Evolutionary conservation across 257 asterid species (phyloP).

Genomic region (Nicotiana noctiflora): DNA sequence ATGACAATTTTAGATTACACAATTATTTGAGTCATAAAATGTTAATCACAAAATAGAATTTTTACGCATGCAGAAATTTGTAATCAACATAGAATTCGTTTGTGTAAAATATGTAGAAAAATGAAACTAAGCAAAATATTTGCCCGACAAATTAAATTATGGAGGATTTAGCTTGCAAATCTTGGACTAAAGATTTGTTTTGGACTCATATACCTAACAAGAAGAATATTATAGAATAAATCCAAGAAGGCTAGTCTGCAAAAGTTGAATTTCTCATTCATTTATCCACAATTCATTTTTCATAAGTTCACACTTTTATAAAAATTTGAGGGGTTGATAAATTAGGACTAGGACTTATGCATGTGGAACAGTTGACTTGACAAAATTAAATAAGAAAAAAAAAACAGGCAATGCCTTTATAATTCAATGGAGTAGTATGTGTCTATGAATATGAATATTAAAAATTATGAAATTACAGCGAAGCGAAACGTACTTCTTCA

Average conservation of each 20-base stretch:
- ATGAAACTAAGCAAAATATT: background rate
- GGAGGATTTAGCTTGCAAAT: background rate
- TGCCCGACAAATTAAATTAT: background rate
- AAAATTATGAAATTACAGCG: too few relatives aligned
- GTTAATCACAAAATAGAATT: background rate
- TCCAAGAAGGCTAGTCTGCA: constrained; percentile 15
- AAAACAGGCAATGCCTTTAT: background rate
- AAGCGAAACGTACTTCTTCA: too few relatives aligned
- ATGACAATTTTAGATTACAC: background rate
- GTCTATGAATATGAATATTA: background rate
- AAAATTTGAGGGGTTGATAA: background rate
- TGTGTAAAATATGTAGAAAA: background rate
- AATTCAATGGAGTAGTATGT: background rate
- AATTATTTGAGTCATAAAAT: background rate
- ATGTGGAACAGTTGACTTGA: constrained; percentile 2
- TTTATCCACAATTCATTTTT: constrained; percentile 10
- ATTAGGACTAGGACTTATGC: background rate
- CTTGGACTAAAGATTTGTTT: background rate
- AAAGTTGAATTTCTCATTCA: constrained; percentile 28
- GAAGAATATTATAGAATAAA: background rate
- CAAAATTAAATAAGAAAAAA: background rate
- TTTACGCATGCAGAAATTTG: background rate
- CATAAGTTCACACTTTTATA: constrained; percentile 29
- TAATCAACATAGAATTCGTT: background rate
- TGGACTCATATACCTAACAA: background rate